phyloP scores from a whole-genome alignment of 345 rosid genomes.

The Raphanus sativus region DNA sequence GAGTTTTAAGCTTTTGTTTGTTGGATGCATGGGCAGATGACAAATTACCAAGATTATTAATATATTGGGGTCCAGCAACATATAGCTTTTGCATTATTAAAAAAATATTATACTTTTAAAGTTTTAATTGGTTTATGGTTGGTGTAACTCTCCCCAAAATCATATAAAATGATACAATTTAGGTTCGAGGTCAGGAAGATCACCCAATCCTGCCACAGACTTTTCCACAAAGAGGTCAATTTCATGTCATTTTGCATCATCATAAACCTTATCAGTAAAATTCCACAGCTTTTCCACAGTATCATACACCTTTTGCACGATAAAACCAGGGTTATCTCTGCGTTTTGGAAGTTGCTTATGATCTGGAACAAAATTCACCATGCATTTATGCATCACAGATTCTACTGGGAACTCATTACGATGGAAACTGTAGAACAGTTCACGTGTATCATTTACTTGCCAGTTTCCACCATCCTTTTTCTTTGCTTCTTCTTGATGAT shows the following conservation, averaged over 20 bases:
- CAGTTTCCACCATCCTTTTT: conserved; percentile 90
- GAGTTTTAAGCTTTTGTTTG: too few relatives aligned
- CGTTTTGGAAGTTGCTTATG: neutral
- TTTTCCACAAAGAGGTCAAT: conserved; percentile 74
- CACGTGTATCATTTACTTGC: conserved; percentile 30
- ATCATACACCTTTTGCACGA: neutral
- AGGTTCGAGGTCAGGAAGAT: conserved; percentile 60
- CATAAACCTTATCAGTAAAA: conserved; percentile 75
- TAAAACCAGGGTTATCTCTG: neutral
- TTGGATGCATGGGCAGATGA: too few relatives aligned
- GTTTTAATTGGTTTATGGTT: neutral
- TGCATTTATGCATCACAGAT: neutral
- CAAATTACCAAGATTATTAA: too few relatives aligned
- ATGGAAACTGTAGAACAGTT: neutral
- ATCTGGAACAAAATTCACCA: neutral
- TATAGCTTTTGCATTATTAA: neutral
- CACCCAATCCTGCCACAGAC: conserved; percentile 60
- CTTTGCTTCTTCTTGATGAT: conserved; percentile 97
- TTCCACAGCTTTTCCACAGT: conserved; percentile 58
- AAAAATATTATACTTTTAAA: neutral
- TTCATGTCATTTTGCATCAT: conserved; percentile 65
- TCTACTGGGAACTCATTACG: neutral
- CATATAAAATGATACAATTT: neutral
- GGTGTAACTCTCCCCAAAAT: neutral
- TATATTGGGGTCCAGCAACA: too few relatives aligned